These are phyloP conservation scores for Cladosporium sp. DNA, from an alignment of 2,329 filamentous ascomycete species.

Conservation along the genomic window DNA sequence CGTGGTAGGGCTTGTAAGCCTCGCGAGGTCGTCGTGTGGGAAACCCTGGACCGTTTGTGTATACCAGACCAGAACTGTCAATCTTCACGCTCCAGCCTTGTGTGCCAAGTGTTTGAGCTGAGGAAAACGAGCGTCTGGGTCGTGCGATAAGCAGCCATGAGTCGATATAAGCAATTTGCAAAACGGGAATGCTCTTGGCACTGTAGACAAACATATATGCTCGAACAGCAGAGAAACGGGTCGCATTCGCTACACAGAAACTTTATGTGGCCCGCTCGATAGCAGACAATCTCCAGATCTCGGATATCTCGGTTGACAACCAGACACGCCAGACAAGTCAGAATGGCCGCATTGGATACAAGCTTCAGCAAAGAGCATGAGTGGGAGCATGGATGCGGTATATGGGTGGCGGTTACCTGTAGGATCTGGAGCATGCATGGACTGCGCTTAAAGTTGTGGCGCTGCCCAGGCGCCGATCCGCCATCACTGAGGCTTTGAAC, in stretches of 20 bases:
- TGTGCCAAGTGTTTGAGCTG: not conserved
- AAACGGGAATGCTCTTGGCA: not conserved
- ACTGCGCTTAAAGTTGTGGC: constrained; percentile 7
- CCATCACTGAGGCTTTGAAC: not conserved
- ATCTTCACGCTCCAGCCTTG: not conserved
- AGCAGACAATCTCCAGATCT: not conserved
- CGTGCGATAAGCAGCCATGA: constrained; percentile 11
- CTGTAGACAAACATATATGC: not conserved
- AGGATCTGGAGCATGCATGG: constrained; percentile 7
- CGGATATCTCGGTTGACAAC: constrained; percentile 2
- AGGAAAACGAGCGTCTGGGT: not conserved
- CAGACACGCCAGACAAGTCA: not conserved
- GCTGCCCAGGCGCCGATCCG: constrained; percentile 4
- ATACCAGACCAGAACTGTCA: not conserved
- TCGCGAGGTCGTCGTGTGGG: not conserved
- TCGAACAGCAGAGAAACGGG: not conserved
- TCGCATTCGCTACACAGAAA: constrained; percentile 6
- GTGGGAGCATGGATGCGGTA: not conserved
- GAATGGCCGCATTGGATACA: not conserved
- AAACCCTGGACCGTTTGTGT: not conserved
- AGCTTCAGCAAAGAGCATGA: not conserved
- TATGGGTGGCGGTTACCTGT: not conserved
- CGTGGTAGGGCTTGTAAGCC: not conserved
- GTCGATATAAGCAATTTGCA: constrained; percentile 1
- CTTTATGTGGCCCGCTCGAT: not conserved